A percentile compares a stretch with the other conserved stretches of the same genome.
These are phyloP conservation scores for Trichosporon faecale DNA, from an alignment of 1,284 basidiomycete species.

Conservation along the genomic window DNA sequence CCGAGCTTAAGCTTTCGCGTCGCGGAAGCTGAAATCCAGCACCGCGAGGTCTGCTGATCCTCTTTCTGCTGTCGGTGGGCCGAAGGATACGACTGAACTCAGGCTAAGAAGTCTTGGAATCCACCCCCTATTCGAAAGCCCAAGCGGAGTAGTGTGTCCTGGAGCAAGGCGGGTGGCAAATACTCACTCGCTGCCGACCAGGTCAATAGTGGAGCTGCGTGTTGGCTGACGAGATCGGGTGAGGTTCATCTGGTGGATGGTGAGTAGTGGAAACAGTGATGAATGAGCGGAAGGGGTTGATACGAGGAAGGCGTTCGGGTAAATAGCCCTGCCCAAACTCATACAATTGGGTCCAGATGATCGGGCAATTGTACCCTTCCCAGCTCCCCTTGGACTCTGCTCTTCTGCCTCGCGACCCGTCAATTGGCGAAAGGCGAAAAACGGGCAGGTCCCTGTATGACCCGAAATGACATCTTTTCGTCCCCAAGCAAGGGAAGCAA, in stretches of 20 bases:
- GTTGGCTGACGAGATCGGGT: background rate
- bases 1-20: background rate
- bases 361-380: background rate
- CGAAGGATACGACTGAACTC: background rate
- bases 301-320: background rate
- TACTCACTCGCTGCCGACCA: background rate
- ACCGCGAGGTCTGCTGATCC: background rate
- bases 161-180: background rate
- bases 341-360: slow-evolving; percentile 9
- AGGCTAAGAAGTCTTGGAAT: background rate
- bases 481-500: background rate
- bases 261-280: background rate
- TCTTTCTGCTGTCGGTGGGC: background rate
- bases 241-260: background rate
- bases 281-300: background rate
- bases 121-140: background rate
- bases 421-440: background rate
- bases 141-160: background rate
- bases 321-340: slow-evolving; percentile 6
- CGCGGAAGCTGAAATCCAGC: background rate
- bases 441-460: background rate
- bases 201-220: background rate
- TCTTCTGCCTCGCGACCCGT: background rate
- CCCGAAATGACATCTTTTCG: background rate
- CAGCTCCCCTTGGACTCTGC: background rate